Evolutionary conservation across 2,329 filamentous ascomycete genomes (phyloP).

Genomic region (Helotiales sp.): DNA sequence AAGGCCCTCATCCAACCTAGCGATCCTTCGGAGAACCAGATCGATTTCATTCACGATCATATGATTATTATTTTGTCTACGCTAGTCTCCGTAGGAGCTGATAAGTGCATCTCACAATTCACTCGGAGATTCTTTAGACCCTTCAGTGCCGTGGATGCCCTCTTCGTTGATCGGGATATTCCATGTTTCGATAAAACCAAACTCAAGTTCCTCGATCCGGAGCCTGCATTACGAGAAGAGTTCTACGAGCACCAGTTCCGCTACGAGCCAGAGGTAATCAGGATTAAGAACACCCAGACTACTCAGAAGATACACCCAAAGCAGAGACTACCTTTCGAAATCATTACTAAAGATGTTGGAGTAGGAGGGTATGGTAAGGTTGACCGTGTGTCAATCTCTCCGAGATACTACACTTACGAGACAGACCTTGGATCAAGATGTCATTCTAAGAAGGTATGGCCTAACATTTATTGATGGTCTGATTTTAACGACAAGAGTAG

Average conservation of each 20-base stretch:
- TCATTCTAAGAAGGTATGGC: background rate
- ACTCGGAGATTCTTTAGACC: background rate
- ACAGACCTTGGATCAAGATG: background rate
- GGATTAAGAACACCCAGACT: background rate
- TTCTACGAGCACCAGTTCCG: background rate
- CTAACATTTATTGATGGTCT: background rate
- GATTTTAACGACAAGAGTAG: background rate
- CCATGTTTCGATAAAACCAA: background rate
- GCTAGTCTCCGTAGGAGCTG: background rate
- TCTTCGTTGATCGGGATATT: background rate
- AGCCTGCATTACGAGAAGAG: background rate
- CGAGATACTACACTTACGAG: background rate
- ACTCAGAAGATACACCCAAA: background rate
- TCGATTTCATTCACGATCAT: background rate
- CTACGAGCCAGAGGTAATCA: background rate
- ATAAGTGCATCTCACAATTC: background rate
- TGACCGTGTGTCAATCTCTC: background rate
- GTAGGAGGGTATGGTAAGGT: background rate
- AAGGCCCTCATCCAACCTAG: background rate
- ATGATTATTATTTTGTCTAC: background rate
- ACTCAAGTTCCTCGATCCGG: background rate
- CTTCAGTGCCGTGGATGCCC: background rate
- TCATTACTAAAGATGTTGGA: background rate
- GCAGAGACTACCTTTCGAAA: background rate
- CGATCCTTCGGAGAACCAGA: background rate